Conservation (phyloP, 1,284 basidiomycete species). For the Peniophora sp. region DNA sequence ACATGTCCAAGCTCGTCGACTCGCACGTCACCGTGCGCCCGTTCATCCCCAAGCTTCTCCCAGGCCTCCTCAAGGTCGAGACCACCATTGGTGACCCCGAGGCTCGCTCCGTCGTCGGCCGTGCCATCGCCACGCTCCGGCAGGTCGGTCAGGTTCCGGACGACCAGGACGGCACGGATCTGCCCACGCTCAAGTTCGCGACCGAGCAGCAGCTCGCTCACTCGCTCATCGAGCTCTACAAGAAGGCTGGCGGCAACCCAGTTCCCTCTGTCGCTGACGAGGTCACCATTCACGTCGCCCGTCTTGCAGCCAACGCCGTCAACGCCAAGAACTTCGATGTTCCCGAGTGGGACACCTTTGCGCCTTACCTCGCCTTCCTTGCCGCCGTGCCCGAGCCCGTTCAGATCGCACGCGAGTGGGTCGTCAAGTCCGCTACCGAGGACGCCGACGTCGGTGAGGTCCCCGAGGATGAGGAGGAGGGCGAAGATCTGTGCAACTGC, state of each 20-base stretch:
- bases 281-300: slow-evolving; percentile 66
- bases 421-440: slow-evolving; percentile 82
- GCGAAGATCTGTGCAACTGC: slow-evolving; percentile 97
- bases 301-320: slow-evolving; percentile 80
- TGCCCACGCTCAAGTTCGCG: slow-evolving; percentile 74
- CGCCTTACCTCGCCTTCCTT: slow-evolving; percentile 71
- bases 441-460: slow-evolving; percentile 64
- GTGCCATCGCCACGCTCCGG: slow-evolving; percentile 89
- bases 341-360: slow-evolving; percentile 80
- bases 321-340: slow-evolving; percentile 90
- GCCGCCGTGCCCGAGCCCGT: slow-evolving; percentile 59
- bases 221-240: slow-evolving; percentile 71
- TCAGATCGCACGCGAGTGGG: slow-evolving; percentile 76
- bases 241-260: slow-evolving; percentile 62
- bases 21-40: slow-evolving; percentile 92
- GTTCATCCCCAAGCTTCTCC: slow-evolving; percentile 93
- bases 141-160: slow-evolving; percentile 85
- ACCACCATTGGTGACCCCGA: slow-evolving; percentile 91
- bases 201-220: slow-evolving; percentile 62
- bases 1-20: slow-evolving; percentile 98
- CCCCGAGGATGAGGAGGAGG: slow-evolving; percentile 89
- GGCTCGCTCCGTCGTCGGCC: slow-evolving; percentile 83
- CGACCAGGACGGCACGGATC: slow-evolving; percentile 76
- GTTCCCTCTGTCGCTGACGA: slow-evolving; percentile 51
- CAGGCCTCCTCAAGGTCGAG: slow-evolving; percentile 91